Conservation (phyloP, 2,329 filamentous ascomycete genomes). For the Lecanicillium sp. region DNA sequence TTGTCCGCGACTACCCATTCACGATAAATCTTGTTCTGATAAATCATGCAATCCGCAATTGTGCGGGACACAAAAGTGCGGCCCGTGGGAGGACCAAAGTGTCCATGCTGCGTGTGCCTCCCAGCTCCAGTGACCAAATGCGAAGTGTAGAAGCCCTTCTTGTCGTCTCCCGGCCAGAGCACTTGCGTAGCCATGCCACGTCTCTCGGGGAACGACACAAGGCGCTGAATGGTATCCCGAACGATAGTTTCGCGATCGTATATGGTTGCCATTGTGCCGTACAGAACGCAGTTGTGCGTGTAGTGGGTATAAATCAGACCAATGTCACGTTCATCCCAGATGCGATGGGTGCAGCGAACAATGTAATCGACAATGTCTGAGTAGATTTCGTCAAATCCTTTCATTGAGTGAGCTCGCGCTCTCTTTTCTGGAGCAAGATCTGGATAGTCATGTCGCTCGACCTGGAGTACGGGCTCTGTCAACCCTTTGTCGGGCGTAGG, state of each 20-base stretch:
- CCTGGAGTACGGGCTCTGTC: slow-evolving; percentile 1
- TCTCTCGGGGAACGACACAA: slow-evolving; percentile 4
- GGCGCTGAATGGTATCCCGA: slow-evolving; percentile 4
- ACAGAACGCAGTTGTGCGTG: slow-evolving; percentile 6
- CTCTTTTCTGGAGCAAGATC: not conserved
- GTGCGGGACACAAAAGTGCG: slow-evolving; percentile 1
- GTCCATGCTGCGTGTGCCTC: slow-evolving; percentile 3
- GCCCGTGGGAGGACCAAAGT: slow-evolving; percentile 2
- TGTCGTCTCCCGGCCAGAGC: slow-evolving; percentile 2
- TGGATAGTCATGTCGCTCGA: slow-evolving; percentile 4
- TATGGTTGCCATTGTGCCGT: slow-evolving; percentile 5
- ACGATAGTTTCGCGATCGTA: slow-evolving; percentile 6
- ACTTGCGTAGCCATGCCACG: slow-evolving; percentile 3
- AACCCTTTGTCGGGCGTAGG: too few relatives aligned
- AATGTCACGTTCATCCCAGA: slow-evolving; percentile 6
- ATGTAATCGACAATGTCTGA: slow-evolving; percentile 9
- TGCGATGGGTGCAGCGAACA: slow-evolving; percentile 4
- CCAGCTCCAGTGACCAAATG: slow-evolving; percentile 3
- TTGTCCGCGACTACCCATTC: slow-evolving; percentile 6
- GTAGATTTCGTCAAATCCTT: slow-evolving; percentile 4
- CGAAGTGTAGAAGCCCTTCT: slow-evolving; percentile 4
- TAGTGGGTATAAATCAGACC: slow-evolving; percentile 6
- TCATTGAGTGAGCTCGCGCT: slow-evolving; percentile 1
- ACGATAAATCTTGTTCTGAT: slow-evolving; percentile 4
- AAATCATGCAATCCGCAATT: slow-evolving; percentile 7